phyloP scores from a whole-genome alignment of 2,329 filamentous ascomycete species.

The Ambrosiella beaveri region DNA sequence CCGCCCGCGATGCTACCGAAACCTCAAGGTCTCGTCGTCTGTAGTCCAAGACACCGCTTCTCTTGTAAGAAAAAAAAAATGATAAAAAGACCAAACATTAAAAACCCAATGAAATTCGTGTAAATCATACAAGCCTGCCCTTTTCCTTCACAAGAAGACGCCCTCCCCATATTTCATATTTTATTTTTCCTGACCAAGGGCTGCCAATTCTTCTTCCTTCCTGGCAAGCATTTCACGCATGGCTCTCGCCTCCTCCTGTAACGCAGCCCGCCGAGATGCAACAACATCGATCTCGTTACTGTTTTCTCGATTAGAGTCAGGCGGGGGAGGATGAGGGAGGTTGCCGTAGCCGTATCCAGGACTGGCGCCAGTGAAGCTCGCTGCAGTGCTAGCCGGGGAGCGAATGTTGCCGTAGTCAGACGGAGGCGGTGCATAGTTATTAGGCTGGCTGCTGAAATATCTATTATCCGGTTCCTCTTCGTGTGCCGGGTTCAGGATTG shows the following conservation, averaged over 20 bases:
- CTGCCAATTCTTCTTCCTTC: slow-evolving; percentile 56
- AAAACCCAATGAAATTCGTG: slow-evolving; percentile 1
- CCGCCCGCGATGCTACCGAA: too few relatives aligned
- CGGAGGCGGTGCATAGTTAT: slow-evolving; percentile 5
- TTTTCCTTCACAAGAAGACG: background rate
- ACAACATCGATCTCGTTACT: slow-evolving; percentile 14
- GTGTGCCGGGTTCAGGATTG: slow-evolving; percentile 46
- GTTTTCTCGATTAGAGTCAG: slow-evolving; percentile 2
- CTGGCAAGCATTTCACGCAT: slow-evolving; percentile 57
- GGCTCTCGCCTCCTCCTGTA: slow-evolving; percentile 56
- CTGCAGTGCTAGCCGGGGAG: slow-evolving; percentile 4
- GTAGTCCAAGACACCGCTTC: too few relatives aligned
- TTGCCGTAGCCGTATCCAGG: slow-evolving; percentile 2
- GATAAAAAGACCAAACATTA: background rate
- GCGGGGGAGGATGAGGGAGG: background rate
- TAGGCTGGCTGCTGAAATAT: slow-evolving; percentile 3
- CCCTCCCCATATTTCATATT: background rate
- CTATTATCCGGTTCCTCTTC: slow-evolving; percentile 2
- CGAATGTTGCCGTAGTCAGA: slow-evolving; percentile 4
- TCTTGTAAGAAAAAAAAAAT: too few relatives aligned
- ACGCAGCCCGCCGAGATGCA: slow-evolving; percentile 42
- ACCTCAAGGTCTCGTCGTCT: too few relatives aligned
- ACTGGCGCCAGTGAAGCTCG: slow-evolving; percentile 5
- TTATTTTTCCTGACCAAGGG: slow-evolving; percentile 16
- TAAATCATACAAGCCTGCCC: background rate